Conservation (phyloP, 148 eudicot species). For the Fagopyrum tataricum region DNA sequence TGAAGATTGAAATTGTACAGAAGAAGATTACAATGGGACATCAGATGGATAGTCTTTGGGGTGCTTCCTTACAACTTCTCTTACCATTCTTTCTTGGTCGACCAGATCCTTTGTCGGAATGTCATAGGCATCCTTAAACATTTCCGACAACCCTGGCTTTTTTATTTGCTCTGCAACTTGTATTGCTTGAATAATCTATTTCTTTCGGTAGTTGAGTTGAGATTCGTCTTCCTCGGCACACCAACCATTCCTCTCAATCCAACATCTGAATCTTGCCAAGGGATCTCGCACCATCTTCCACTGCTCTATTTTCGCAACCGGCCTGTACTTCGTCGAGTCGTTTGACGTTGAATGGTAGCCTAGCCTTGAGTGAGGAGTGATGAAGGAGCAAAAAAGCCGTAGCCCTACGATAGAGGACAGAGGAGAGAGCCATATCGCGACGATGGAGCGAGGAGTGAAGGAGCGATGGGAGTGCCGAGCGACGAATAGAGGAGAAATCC, state of each 20-base stretch:
- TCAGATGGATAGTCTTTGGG: constrained; percentile 52
- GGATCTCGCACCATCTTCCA: constrained; percentile 56
- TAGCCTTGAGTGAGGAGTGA: too few species aligned
- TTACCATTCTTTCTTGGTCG: constrained; percentile 55
- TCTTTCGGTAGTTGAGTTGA: constrained; percentile 28
- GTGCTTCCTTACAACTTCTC: constrained; percentile 42
- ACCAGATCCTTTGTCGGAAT: constrained; percentile 38
- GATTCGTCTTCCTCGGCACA: constrained; percentile 59
- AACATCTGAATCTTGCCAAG: constrained; percentile 42
- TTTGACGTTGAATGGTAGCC: constrained; percentile 88
- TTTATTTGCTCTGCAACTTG: constrained; percentile 57
- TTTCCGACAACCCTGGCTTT: constrained; percentile 50
- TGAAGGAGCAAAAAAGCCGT: too few species aligned
- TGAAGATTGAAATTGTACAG: too few species aligned
- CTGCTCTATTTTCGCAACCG: constrained; percentile 52
- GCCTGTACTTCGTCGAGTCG: constrained; percentile 75
- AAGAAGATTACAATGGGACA: not conserved
- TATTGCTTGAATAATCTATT: constrained; percentile 63
- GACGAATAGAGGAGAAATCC: too few species aligned
- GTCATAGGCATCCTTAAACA: constrained; percentile 74
- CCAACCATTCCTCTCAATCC: constrained; percentile 70
- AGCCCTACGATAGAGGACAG: too few species aligned
- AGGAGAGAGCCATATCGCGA: too few species aligned
- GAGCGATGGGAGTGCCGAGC: too few species aligned
- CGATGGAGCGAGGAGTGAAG: too few species aligned